phyloP scores from a whole-genome alignment of 805 yeast species.

The Candida andamanensis region DNA sequence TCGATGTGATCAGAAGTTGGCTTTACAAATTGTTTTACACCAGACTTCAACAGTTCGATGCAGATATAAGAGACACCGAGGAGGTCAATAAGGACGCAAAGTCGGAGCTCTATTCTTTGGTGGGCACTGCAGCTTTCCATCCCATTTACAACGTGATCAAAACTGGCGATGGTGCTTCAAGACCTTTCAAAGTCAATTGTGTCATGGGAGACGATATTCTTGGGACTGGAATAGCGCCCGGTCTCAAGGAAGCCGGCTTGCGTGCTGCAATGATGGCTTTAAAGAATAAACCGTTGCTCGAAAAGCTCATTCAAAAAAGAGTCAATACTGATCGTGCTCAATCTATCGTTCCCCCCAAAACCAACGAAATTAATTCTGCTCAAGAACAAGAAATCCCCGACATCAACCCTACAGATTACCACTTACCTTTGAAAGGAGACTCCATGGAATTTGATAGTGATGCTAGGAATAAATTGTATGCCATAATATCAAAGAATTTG shows the following conservation, averaged over 20 bases:
- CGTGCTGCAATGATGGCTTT: conserved; percentile 84
- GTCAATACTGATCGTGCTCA: conserved; percentile 16
- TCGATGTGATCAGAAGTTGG: conserved; percentile 53
- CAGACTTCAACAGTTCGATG: conserved; percentile 27
- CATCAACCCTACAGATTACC: conserved; percentile 3
- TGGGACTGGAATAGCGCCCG: conserved; percentile 69
- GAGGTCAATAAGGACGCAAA: conserved; percentile 66
- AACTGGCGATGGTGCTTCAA: conserved; percentile 41
- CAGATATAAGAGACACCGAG: conserved; percentile 26
- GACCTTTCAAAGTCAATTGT: conserved; percentile 63
- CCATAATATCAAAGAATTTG: conserved; percentile 29
- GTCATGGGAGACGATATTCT: conserved; percentile 57
- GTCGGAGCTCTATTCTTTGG: conserved; percentile 65
- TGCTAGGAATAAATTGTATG: conserved; percentile 38
- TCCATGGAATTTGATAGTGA: conserved; percentile 22
- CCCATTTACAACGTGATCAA: conserved; percentile 51
- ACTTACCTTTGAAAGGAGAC: conserved; percentile 24
- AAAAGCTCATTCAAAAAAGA: conserved; percentile 56
- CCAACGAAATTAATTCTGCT: conserved; percentile 1
- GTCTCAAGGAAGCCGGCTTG: conserved; percentile 70
- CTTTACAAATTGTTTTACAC: conserved; percentile 47
- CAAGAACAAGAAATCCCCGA: not conserved
- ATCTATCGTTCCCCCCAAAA: conserved; percentile 2
- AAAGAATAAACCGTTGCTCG: conserved; percentile 50
- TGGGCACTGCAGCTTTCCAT: conserved; percentile 68